phyloP scores from a whole-genome alignment of 1,284 basidiomycete species.

The Malassezia furfur region DNA sequence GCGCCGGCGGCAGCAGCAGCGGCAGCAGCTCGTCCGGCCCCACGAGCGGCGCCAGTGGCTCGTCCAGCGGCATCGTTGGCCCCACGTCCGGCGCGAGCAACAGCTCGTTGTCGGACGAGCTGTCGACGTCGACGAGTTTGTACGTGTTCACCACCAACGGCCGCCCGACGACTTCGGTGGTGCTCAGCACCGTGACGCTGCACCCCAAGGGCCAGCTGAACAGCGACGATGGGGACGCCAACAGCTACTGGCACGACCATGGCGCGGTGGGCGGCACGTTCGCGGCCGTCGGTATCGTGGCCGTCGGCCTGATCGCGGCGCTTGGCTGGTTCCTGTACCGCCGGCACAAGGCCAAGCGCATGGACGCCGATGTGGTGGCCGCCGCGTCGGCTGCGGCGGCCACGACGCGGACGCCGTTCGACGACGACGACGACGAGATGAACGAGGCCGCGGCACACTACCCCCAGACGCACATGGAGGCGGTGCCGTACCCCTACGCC shows the following conservation, averaged over 20 bases:
- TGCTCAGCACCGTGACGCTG: background rate
- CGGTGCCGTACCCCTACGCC: background rate
- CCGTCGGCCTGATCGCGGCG: conserved; percentile 26
- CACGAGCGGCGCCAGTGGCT: background rate
- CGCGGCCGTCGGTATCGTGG: conserved; percentile 43
- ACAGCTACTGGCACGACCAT: conserved; percentile 37
- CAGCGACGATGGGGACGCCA: background rate
- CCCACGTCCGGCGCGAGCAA: background rate
- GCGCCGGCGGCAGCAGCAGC: background rate
- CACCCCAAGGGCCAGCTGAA: conserved; percentile 3
- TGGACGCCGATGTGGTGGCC: conserved; percentile 47
- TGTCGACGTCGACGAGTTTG: conserved; percentile 1
- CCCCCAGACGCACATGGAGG: background rate
- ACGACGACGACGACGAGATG: conserved; percentile 48
- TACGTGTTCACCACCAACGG: conserved; percentile 6
- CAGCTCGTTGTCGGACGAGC: background rate
- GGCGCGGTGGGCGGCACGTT: conserved; percentile 47
- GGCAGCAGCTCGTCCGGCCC: background rate
- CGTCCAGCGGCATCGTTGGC: background rate
- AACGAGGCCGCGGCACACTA: background rate
- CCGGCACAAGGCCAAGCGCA: conserved; percentile 37
- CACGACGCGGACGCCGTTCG: conserved; percentile 44
- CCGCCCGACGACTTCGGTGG: background rate
- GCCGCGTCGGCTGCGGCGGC: conserved; percentile 45
- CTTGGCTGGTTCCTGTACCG: conserved; percentile 38